These are phyloP conservation scores for Colletotrichum costaricense DNA, from an alignment of 2,329 filamentous ascomycete genomes.

Conservation along the genomic window DNA sequence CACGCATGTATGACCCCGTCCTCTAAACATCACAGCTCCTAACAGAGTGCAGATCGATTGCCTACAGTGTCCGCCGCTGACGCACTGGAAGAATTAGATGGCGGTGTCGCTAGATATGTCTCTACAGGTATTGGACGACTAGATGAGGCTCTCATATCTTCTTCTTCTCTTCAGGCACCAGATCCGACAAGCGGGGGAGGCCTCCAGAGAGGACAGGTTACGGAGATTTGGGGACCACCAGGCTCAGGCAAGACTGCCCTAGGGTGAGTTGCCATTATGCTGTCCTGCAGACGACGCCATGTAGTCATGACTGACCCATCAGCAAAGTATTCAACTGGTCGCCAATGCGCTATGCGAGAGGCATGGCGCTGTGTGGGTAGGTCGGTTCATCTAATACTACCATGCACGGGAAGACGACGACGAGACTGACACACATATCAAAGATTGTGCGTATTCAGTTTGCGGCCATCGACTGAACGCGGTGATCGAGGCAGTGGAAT, in stretches of 20 bases:
- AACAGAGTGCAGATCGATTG: constrained; percentile 71
- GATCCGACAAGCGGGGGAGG: constrained; percentile 58
- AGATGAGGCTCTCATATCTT: constrained; percentile 58
- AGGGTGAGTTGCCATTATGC: constrained; percentile 66
- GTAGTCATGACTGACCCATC: constrained; percentile 26
- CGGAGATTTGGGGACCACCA: constrained; percentile 89
- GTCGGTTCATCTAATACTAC: constrained; percentile 60
- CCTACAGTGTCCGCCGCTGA: constrained; percentile 82
- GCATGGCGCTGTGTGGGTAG: constrained; percentile 82
- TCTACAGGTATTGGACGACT: constrained; percentile 67
- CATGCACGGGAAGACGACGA: background rate
- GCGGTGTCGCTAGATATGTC: constrained; percentile 61
- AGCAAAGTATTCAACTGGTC: constrained; percentile 74
- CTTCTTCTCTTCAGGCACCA: constrained; percentile 22
- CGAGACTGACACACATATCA: constrained; percentile 16
- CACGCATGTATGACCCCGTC: constrained; percentile 55
- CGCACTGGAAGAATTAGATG: constrained; percentile 71
- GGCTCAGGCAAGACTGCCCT: constrained; percentile 88
- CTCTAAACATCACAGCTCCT: constrained; percentile 26
- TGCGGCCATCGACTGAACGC: constrained; percentile 49
- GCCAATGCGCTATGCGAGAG: constrained; percentile 71
- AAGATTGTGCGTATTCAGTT: constrained; percentile 54
- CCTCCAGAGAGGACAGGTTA: constrained; percentile 80
- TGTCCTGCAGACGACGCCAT: constrained; percentile 18
- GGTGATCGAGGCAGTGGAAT: constrained; percentile 38